Percentiles rank a stretch among this genome's conserved stretches.
phyloP scores from a whole-genome alignment of 2,329 filamentous ascomycete genomes.

The Arthrocladium fulminans region DNA sequence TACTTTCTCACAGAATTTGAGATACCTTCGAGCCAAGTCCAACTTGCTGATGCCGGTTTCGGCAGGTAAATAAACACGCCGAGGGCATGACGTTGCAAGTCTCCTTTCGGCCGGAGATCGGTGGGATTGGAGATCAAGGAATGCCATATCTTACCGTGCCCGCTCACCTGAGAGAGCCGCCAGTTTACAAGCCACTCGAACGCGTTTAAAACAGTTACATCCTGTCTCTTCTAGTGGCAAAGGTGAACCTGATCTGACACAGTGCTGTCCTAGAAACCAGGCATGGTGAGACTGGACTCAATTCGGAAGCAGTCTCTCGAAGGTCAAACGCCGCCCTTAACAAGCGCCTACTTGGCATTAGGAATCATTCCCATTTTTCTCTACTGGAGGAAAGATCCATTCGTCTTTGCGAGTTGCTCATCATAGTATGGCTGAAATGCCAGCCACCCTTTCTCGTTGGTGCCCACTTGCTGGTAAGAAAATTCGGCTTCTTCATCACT shows the following conservation, averaged over 20 bases:
- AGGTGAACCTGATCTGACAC: too few species aligned
- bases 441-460: conserved; percentile 45
- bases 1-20: background rate
- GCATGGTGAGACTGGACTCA: too few species aligned
- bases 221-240: too few species aligned
- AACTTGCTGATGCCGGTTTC: too few species aligned
- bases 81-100: background rate
- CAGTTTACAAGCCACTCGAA: too few species aligned
- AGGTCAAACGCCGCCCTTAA: too few species aligned
- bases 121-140: background rate
- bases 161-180: background rate
- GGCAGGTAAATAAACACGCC: too few species aligned
- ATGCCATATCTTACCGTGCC: background rate
- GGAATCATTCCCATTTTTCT: background rate
- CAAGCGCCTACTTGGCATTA: too few species aligned
- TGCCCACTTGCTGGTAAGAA: conserved; percentile 22
- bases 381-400: conserved; percentile 39
- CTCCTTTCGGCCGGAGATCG: background rate
- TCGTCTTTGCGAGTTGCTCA: conserved; percentile 43
- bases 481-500: conserved; percentile 23
- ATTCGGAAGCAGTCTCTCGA: too few species aligned
- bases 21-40: background rate
- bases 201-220: too few species aligned
- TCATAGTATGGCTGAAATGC: conserved; percentile 48
- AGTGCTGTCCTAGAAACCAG: too few species aligned